A percentile compares a stretch with the other conserved stretches of the same genome.
Conservation (phyloP, 805 yeast species). For the Wickerhamomyces chambardii region DNA sequence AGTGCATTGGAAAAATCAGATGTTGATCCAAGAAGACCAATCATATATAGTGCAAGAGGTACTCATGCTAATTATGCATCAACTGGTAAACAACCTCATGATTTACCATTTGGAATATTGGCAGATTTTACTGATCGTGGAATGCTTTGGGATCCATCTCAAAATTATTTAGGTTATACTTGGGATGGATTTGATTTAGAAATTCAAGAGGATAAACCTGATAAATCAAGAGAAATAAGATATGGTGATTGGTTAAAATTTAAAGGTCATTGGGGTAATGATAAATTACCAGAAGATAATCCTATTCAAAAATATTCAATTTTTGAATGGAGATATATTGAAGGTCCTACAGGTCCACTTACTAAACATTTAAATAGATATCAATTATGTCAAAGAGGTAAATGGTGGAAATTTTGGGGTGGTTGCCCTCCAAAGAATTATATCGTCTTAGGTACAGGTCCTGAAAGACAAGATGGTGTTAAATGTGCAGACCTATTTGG, state of each 20-base stretch:
- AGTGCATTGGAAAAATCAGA: constrained; percentile 50
- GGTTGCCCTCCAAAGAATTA: constrained; percentile 74
- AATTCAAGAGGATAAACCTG: constrained; percentile 13
- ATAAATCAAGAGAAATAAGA: constrained; percentile 15
- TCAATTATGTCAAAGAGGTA: constrained; percentile 72
- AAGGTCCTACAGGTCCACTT: constrained; percentile 91
- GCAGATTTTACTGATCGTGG: constrained; percentile 95
- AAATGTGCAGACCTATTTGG: constrained; percentile 65
- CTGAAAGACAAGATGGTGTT: constrained; percentile 76
- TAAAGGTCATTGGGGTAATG: constrained; percentile 89
- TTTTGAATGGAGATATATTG: constrained; percentile 84
- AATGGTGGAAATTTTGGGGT: constrained; percentile 89
- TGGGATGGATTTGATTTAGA: constrained; percentile 49
- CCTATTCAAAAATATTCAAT: constrained; percentile 81
- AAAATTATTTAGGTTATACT: constrained; percentile 75
- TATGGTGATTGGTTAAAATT: constrained; percentile 61
- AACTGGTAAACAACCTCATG: constrained; percentile 96
- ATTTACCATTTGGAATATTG: constrained; percentile 83
- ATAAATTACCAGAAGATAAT: constrained; percentile 53
- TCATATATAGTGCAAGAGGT: constrained; percentile 86
- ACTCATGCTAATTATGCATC: constrained; percentile 96
- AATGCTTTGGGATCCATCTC: constrained; percentile 87
- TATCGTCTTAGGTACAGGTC: constrained; percentile 77
- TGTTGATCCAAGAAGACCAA: constrained; percentile 40
- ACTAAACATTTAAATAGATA: constrained; percentile 62